Percentiles rank a stretch among this genome's conserved stretches.
These are phyloP conservation scores for Leccinum arenicola DNA, from an alignment of 768 basidiomycete genomes.

Conservation along the genomic window DNA sequence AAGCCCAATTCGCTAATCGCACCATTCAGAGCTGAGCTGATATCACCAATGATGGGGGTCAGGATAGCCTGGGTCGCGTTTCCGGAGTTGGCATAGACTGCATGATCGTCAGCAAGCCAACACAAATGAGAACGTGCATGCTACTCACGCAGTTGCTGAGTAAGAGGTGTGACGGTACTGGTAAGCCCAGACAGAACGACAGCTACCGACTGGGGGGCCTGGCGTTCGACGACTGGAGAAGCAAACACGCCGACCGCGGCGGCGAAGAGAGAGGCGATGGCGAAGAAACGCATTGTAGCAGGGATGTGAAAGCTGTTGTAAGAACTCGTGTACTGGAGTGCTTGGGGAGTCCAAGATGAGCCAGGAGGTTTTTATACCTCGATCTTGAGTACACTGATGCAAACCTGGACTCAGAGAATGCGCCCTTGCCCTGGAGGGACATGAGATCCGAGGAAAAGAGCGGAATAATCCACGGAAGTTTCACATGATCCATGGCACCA, in stretches of 20 bases:
- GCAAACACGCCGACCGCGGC: constrained; percentile 9
- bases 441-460: constrained; percentile 2
- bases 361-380: constrained; percentile 14
- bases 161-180: constrained; percentile 3
- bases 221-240: constrained; percentile 9
- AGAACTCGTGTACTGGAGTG: constrained; percentile 10
- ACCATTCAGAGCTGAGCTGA: constrained; percentile 3
- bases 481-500: not conserved
- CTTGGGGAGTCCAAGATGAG: constrained; percentile 1
- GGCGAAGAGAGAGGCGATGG: constrained; percentile 4
- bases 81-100: constrained; percentile 9
- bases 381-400: not conserved
- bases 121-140: not conserved
- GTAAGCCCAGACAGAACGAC: constrained; percentile 4
- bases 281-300: constrained; percentile 11
- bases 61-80: constrained; percentile 13
- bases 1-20: constrained; percentile 5
- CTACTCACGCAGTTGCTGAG: constrained; percentile 12
- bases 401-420: not conserved
- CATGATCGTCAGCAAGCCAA: not conserved
- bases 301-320: not conserved
- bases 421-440: not conserved
- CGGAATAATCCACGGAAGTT: not conserved
- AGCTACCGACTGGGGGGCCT: constrained; percentile 3
- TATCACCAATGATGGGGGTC: constrained; percentile 5